Evolutionary conservation across 2,329 filamentous ascomycete genomes (phyloP).

Genomic region (Monilinia laxa): DNA sequence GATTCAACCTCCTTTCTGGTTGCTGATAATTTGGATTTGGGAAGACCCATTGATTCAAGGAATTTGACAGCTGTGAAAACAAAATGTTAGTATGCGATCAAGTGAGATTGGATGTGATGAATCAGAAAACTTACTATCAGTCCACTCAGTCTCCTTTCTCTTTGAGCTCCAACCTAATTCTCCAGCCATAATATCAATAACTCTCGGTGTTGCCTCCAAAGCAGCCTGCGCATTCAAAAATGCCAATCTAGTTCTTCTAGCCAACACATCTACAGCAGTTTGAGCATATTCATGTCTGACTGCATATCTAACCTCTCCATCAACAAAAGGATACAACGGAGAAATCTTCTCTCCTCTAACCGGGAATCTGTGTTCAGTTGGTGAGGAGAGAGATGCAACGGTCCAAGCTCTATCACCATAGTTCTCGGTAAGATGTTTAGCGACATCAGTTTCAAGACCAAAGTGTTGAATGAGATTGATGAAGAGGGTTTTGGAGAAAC

Average conservation of each 20-base stretch:
- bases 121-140: conserved; percentile 56
- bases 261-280: conserved; percentile 84
- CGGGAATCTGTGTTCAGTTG: conserved; percentile 78
- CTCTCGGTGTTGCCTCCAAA: conserved; percentile 76
- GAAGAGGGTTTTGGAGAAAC: conserved; percentile 86
- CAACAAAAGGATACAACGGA: conserved; percentile 81
- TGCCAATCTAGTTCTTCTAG: conserved; percentile 77
- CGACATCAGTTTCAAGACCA: conserved; percentile 86
- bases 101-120: background rate
- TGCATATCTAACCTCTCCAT: conserved; percentile 87
- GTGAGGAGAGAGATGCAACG: conserved; percentile 75
- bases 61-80: conserved; percentile 52
- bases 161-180: conserved; percentile 76
- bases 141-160: conserved; percentile 79
- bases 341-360: conserved; percentile 79
- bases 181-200: conserved; percentile 86
- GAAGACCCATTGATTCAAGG: conserved; percentile 65
- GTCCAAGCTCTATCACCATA: conserved; percentile 94
- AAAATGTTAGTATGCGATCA: conserved; percentile 13
- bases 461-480: conserved; percentile 95
- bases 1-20: conserved; percentile 61
- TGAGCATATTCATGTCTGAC: conserved; percentile 88
- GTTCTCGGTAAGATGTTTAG: conserved; percentile 80
- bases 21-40: conserved; percentile 56
- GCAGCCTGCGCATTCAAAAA: conserved; percentile 92